These are phyloP conservation scores for Thoreauomyces humboldtii DNA, from an alignment of 192 early-diverging fungal genomes.

Conservation along the genomic window DNA sequence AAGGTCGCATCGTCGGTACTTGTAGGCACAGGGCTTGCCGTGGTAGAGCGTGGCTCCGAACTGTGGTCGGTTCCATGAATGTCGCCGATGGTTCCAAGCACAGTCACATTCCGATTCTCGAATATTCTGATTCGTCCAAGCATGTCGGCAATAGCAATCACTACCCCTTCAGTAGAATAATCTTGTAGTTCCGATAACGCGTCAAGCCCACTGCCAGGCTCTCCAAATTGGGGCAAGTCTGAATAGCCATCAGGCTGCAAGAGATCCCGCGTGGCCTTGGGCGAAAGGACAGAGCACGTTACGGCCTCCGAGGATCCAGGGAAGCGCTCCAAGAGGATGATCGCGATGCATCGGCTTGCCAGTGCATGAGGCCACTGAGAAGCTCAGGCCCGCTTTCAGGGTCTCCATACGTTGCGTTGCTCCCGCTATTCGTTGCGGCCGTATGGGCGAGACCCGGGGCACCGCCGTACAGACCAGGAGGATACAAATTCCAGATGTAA, in stretches of 20 bases:
- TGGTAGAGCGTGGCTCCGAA: background rate
- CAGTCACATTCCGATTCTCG: constrained; percentile 17
- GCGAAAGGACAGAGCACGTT: constrained; percentile 27
- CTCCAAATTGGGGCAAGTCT: background rate
- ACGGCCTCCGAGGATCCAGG: constrained; percentile 15
- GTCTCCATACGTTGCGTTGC: too few species aligned
- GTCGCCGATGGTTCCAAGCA: too few species aligned
- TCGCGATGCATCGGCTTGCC: constrained; percentile 26
- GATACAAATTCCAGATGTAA: constrained; percentile 66
- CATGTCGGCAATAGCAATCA: constrained; percentile 28
- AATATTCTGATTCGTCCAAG: constrained; percentile 28
- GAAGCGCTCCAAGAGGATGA: constrained; percentile 22
- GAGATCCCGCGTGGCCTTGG: constrained; percentile 17
- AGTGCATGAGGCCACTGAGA: constrained; percentile 25
- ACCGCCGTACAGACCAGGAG: background rate
- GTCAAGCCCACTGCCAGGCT: too few species aligned
- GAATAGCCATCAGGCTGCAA: background rate
- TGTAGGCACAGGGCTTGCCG: background rate
- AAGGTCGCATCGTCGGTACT: background rate
- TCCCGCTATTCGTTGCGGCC: background rate
- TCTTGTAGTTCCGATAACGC: background rate
- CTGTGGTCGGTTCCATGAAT: background rate
- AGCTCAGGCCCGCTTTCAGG: too few species aligned
- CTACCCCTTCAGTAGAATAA: constrained; percentile 17
- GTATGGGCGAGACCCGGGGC: constrained; percentile 1